Evolutionary conservation across 2,329 filamentous ascomycete species (phyloP).

Genomic region (Hypomyces perniciosus): DNA sequence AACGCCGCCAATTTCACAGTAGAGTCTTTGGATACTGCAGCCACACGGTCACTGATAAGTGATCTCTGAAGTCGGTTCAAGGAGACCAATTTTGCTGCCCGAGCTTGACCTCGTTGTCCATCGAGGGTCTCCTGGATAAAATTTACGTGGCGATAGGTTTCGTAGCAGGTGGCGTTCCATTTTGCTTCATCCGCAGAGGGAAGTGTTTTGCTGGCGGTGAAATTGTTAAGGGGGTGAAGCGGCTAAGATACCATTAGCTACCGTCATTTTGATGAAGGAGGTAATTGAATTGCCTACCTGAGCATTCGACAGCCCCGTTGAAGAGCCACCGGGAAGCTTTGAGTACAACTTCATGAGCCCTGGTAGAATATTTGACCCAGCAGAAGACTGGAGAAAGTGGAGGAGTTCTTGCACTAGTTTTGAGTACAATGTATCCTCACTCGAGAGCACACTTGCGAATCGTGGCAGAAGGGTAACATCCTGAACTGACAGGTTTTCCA

Average conservation of each 20-base stretch:
- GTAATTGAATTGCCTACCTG: constrained; percentile 33
- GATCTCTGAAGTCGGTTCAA: constrained; percentile 58
- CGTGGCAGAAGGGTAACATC: constrained; percentile 38
- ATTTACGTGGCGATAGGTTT: constrained; percentile 42
- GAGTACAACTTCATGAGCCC: constrained; percentile 33
- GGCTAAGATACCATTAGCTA: constrained; percentile 34
- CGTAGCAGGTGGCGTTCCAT: constrained; percentile 50
- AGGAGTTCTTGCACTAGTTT: constrained; percentile 21
- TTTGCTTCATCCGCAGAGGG: constrained; percentile 28
- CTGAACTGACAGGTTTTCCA: constrained; percentile 43
- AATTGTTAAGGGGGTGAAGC: constrained; percentile 55
- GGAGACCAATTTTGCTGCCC: constrained; percentile 43
- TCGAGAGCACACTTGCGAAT: constrained; percentile 23
- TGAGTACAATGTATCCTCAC: constrained; percentile 7
- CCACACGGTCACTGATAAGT: constrained; percentile 46
- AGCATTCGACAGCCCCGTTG: constrained; percentile 29
- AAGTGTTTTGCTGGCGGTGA: constrained; percentile 43
- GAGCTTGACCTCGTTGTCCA: constrained; percentile 35
- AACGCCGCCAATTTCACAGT: constrained; percentile 51
- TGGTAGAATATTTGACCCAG: constrained; percentile 24
- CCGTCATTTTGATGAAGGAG: not conserved
- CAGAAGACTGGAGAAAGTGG: constrained; percentile 27
- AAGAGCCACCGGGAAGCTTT: constrained; percentile 23
- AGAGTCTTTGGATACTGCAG: constrained; percentile 54
- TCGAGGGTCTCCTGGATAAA: constrained; percentile 37